These are phyloP conservation scores for Parastagonospora nodorum DNA, from an alignment of 2,329 filamentous ascomycete genomes.

Conservation along the genomic window DNA sequence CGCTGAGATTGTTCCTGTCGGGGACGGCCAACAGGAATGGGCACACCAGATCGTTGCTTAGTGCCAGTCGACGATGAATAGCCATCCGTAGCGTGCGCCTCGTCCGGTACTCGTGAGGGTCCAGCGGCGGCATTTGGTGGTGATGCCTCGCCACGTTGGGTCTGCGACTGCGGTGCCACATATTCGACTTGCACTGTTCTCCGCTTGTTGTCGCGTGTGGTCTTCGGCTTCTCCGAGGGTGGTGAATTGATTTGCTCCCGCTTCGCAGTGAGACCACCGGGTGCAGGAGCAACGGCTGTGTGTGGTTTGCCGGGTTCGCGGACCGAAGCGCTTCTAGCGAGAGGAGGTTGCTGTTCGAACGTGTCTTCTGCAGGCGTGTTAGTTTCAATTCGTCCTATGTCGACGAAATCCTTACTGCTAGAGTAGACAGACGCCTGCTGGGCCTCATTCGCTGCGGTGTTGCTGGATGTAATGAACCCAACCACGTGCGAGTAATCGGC, in stretches of 20 bases:
- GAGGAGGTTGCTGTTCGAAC: constrained; percentile 64
- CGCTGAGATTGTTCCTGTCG: constrained; percentile 54
- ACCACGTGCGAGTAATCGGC: constrained; percentile 97
- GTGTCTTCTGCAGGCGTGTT: constrained; percentile 51
- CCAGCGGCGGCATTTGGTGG: constrained; percentile 40
- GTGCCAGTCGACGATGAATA: constrained; percentile 38
- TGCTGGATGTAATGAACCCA: constrained; percentile 94
- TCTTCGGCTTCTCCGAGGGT: constrained; percentile 67
- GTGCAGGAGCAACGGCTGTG: constrained; percentile 50
- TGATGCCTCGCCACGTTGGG: constrained; percentile 68
- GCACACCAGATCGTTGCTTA: constrained; percentile 24
- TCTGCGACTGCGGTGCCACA: constrained; percentile 87
- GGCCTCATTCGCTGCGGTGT: constrained; percentile 84
- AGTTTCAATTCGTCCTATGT: constrained; percentile 1
- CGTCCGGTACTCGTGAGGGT: constrained; percentile 46
- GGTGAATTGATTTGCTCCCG: constrained; percentile 75
- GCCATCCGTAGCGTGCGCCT: constrained; percentile 52
- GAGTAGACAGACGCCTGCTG: constrained; percentile 74
- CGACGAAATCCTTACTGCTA: constrained; percentile 49
- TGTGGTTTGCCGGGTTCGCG: constrained; percentile 78
- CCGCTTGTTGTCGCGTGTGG: constrained; percentile 80
- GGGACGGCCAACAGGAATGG: constrained; percentile 42
- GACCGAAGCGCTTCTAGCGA: constrained; percentile 90
- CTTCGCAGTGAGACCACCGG: constrained; percentile 70
- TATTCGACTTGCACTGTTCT: constrained; percentile 98